Base-by-base conservation (phyloP, 139 green algal species). In the Astrephomene gubernaculifera region DNA sequence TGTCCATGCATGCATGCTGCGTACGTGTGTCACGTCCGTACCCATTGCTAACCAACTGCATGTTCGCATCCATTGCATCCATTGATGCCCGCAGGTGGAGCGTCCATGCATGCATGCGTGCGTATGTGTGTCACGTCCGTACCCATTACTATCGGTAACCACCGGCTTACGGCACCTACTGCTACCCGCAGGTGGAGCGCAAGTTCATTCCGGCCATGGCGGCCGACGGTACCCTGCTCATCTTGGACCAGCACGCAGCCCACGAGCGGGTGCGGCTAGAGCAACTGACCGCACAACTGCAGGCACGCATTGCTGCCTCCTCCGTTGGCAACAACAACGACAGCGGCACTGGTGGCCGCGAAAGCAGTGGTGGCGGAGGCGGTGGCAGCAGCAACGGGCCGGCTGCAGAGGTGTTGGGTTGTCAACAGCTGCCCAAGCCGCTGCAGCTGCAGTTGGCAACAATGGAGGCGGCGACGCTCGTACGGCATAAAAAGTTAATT, bases 221-320 rank as follows among this genome's bases (percentile, higher is more conserved):
- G 49, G 17, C 36, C 9, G 70, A 36, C n/a, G 88, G 89, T 25
- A 44, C 87, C n/a, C 71, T 97, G 68, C 83, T 90, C 22, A 39
- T 92, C 0, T 41, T 96, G 57, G 94, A 97, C 85, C 94, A 96
- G 80, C 94, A 97, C 80, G 94, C 94, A 6, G 93, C 94, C 19
- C 89, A 93, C 74, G 88, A 90, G 87, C 70, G 87, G 0, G 79
- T 86, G 19, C 79, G 86, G 12, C 79, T 89, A 8, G 86, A 89
- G 86, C 61, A 80, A 8, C 71, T 89, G 25, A 86, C 79, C 0
- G 19, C 19, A 9, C 49, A 68, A 39, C 86, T 89, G 71, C 5
- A 24, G 19, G 41, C 14, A 22, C 45, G 65, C 27, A 35, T 25
- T 35, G 33, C 33, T 4, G 65, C 65, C 31, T 33, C 33, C 33